Percentiles rank a stretch among this genome's conserved stretches.
These are phyloP conservation scores for Aspergillus baeticus DNA, from an alignment of 495 filamentous ascomycete genomes.

Conservation along the genomic window DNA sequence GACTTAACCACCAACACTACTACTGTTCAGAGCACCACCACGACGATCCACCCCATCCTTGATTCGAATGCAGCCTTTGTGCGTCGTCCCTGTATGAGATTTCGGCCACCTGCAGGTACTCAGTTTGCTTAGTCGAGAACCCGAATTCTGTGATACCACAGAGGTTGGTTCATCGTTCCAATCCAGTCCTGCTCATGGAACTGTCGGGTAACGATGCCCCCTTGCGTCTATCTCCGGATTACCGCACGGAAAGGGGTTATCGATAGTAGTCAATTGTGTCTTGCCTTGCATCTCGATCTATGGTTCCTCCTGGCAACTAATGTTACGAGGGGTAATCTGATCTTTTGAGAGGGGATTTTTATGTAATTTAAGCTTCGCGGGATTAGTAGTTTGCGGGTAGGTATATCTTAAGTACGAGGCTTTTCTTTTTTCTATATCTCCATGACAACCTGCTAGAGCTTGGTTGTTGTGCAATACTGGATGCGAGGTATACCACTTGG, in stretches of 20 bases:
- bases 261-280: neutral
- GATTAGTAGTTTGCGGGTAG: too few relatives aligned
- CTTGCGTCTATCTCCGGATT: conserved; percentile 3
- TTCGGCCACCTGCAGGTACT: neutral
- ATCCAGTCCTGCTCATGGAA: neutral
- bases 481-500: too few relatives aligned
- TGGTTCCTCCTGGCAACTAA: neutral
- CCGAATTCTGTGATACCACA: neutral
- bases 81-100: neutral
- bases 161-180: neutral
- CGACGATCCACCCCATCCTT: neutral
- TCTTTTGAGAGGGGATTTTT: too few relatives aligned
- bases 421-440: too few relatives aligned
- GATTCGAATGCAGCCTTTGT: conserved; percentile 2
- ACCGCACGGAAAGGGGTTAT: neutral
- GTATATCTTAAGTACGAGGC: too few relatives aligned
- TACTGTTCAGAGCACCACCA: neutral
- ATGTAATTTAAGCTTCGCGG: too few relatives aligned
- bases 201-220: neutral
- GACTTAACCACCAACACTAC: neutral
- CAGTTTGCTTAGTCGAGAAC: neutral
- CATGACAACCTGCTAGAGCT: too few relatives aligned
- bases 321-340: neutral
- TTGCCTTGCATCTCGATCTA: neutral
- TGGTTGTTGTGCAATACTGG: too few relatives aligned